Percentiles rank a stretch among this genome's conserved stretches.
phyloP scores from a whole-genome alignment of 208 protist genomes.

The Leishmania gerbilli region DNA sequence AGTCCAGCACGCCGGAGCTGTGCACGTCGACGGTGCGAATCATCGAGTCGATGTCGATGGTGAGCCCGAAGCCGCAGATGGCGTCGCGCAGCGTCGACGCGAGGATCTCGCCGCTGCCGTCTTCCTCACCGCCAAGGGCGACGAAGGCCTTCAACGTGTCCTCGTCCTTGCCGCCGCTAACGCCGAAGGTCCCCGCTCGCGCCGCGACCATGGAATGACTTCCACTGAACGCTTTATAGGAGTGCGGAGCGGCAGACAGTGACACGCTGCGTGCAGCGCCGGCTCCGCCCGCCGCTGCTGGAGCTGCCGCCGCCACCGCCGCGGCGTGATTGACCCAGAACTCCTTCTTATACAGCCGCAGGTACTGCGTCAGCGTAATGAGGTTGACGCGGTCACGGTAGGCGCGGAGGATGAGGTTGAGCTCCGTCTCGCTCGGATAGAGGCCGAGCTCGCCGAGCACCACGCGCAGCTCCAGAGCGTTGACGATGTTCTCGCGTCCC shows the following conservation, averaged over 20 bases:
- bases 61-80: slow-evolving; percentile 71
- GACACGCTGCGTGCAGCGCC: not conserved
- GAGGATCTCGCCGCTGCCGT: slow-evolving; percentile 58
- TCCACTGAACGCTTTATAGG: slow-evolving; percentile 16
- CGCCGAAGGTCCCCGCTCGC: not conserved
- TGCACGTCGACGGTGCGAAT: slow-evolving; percentile 60
- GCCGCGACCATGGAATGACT: not conserved
- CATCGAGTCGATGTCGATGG: slow-evolving; percentile 77
- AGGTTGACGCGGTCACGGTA: slow-evolving; percentile 70
- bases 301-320: not conserved
- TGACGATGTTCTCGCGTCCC: slow-evolving; percentile 64
- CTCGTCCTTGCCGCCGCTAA: slow-evolving; percentile 27
- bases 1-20: slow-evolving; percentile 54
- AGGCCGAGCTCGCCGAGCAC: slow-evolving; percentile 73
- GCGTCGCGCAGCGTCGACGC: slow-evolving; percentile 53
- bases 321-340: slow-evolving; percentile 31
- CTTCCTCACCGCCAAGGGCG: slow-evolving; percentile 75
- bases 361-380: slow-evolving; percentile 61
- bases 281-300: not conserved
- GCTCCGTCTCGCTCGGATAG: slow-evolving; percentile 72
- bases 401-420: slow-evolving; percentile 57
- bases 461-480: slow-evolving; percentile 68
- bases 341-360: slow-evolving; percentile 84
- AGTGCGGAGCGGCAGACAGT: slow-evolving; percentile 8
- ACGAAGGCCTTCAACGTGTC: slow-evolving; percentile 84